These are phyloP conservation scores for Pyrenochaeta sp. DNA, from an alignment of 2,329 filamentous ascomycete genomes.

Conservation along the genomic window DNA sequence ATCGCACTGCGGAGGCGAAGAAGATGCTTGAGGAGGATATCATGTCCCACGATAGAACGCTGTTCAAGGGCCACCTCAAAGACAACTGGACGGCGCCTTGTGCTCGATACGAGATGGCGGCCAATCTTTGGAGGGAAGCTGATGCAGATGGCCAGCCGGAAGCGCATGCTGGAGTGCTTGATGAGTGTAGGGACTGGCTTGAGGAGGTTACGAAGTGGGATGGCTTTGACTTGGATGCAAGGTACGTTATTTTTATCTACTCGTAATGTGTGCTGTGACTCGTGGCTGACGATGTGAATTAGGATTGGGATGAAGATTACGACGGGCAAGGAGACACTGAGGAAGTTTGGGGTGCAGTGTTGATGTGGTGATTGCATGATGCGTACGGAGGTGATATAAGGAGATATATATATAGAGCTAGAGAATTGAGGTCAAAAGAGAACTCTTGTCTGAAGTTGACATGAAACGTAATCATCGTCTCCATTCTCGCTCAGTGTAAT, in stretches of 20 bases:
- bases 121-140: constrained; percentile 76
- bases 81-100: constrained; percentile 77
- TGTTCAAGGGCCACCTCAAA: constrained; percentile 66
- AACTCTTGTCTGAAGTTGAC: too few species aligned
- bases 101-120: constrained; percentile 86
- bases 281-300: constrained; percentile 9
- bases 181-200: constrained; percentile 70
- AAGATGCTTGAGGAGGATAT: constrained; percentile 68
- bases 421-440: too few species aligned
- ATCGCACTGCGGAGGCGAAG: constrained; percentile 70
- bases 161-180: constrained; percentile 55
- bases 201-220: constrained; percentile 75
- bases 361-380: constrained; percentile 7
- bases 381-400: too few species aligned
- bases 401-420: too few species aligned
- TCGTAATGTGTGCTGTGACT: neutral
- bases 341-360: constrained; percentile 38
- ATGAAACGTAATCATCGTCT: too few species aligned
- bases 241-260: constrained; percentile 46
- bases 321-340: constrained; percentile 71
- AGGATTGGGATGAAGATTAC: constrained; percentile 74
- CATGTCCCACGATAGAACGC: constrained; percentile 62
- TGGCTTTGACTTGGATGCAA: constrained; percentile 73
- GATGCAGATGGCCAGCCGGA: constrained; percentile 47
- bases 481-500: too few species aligned